A percentile compares a stretch with the other conserved stretches of the same genome.
Evolutionary conservation across 148 eudicot genomes (phyloP).

Genomic region (Bassia scoparia): DNA sequence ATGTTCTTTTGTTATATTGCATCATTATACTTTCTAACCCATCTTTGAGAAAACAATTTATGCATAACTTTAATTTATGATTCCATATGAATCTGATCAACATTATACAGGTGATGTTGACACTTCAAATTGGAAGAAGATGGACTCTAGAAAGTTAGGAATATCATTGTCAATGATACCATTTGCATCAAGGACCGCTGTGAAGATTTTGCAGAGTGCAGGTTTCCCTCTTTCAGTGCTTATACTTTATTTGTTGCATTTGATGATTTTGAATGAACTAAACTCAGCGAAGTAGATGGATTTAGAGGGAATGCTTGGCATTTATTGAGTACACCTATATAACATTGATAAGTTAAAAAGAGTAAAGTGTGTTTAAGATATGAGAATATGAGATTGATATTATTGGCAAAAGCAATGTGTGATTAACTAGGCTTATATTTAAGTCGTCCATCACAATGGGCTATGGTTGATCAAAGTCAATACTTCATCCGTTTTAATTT

Average conservation of each 20-base stretch:
- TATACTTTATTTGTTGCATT: slow-evolving; percentile 4
- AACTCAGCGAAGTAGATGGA: background rate
- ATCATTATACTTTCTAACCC: background rate
- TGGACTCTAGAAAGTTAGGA: slow-evolving; percentile 68
- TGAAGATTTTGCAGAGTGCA: slow-evolving; percentile 47
- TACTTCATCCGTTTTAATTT: too few relatives aligned
- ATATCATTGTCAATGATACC: slow-evolving; percentile 44
- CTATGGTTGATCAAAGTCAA: too few relatives aligned
- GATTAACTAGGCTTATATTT: too few relatives aligned
- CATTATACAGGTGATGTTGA: slow-evolving; percentile 42
- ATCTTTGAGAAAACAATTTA: background rate
- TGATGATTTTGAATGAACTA: background rate
- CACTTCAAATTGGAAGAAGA: slow-evolving; percentile 53
- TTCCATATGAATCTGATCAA: background rate
- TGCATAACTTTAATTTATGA: background rate
- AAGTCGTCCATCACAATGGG: too few relatives aligned
- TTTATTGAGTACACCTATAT: background rate
- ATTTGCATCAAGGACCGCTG: slow-evolving; percentile 44
- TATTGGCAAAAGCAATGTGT: too few relatives aligned
- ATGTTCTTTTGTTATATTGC: too few relatives aligned
- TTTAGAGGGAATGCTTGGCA: background rate
- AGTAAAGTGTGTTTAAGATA: too few relatives aligned
- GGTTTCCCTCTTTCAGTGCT: slow-evolving; percentile 44
- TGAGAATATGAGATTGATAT: too few relatives aligned
- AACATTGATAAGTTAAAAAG: background rate